A percentile compares a stretch with the other conserved stretches of the same genome.
These are phyloP conservation scores for Rachicladosporium sp. DNA, from an alignment of 2,329 filamentous ascomycete species.

Conservation along the genomic window DNA sequence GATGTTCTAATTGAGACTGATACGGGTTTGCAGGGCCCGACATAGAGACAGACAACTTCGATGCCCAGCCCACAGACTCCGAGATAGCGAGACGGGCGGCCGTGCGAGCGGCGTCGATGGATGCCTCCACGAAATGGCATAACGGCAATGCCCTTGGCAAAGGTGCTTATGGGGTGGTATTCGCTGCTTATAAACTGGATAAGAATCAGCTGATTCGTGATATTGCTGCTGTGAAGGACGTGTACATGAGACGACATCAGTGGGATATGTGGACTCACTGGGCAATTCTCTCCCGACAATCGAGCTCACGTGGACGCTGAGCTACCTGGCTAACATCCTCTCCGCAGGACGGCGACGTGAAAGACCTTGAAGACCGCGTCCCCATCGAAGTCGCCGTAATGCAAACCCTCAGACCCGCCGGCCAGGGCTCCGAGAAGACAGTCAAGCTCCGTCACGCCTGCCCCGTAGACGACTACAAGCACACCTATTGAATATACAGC, in stretches of 20 bases:
- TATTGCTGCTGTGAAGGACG: slow-evolving; percentile 3
- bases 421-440: not conserved
- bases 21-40: too few relatives aligned
- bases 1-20: too few relatives aligned
- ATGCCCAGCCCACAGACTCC: too few relatives aligned
- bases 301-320: too few relatives aligned
- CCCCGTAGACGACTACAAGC: too few relatives aligned
- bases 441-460: not conserved
- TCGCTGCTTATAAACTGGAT: not conserved
- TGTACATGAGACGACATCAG: not conserved
- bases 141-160: not conserved
- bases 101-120: too few relatives aligned
- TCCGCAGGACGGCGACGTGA: slow-evolving; percentile 1
- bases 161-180: not conserved
- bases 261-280: too few relatives aligned
- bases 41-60: too few relatives aligned
- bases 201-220: not conserved
- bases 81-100: too few relatives aligned
- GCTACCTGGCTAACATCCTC: not conserved
- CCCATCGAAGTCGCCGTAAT: not conserved
- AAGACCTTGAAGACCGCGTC: not conserved
- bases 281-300: too few relatives aligned
- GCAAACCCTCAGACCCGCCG: not conserved
- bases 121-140: too few relatives aligned
- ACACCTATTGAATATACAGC: too few relatives aligned